A percentile compares a stretch with the other conserved stretches of the same genome.
These are phyloP conservation scores for Lithospermum erythrorhizon DNA, from an alignment of 257 asterid species.

Conservation along the genomic window DNA sequence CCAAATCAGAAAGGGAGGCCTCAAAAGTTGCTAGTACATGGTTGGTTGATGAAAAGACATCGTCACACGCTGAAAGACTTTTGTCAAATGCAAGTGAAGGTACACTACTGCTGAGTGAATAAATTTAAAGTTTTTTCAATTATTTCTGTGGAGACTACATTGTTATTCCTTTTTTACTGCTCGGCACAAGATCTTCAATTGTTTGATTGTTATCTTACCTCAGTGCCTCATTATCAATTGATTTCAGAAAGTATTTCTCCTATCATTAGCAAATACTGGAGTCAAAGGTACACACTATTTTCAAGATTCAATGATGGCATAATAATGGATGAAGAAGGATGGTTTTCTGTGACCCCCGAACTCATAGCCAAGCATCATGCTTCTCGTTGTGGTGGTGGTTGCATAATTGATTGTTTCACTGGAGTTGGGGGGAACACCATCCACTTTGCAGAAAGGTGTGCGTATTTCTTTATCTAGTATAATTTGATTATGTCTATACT, in stretches of 20 bases:
- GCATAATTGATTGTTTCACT: slow-evolving; percentile 65
- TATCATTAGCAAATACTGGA: slow-evolving; percentile 72
- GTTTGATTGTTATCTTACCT: slow-evolving; percentile 4
- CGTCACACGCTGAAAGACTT: neutral
- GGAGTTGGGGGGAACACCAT: slow-evolving; percentile 96
- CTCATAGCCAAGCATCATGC: slow-evolving; percentile 84
- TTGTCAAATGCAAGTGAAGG: slow-evolving; percentile 1
- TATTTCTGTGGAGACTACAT: neutral
- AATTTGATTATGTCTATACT: too few species aligned
- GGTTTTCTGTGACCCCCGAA: slow-evolving; percentile 97
- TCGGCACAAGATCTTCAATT: neutral
- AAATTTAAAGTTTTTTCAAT: neutral
- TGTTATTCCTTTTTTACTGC: neutral
- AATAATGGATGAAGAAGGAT: slow-evolving; percentile 94
- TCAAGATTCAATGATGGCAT: slow-evolving; percentile 69
- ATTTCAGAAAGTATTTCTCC: slow-evolving; percentile 35
- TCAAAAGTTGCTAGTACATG: slow-evolving; percentile 41
- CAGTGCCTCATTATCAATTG: slow-evolving; percentile 28
- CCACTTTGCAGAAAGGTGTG: slow-evolving; percentile 78
- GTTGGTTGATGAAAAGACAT: neutral
- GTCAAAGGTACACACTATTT: slow-evolving; percentile 66
- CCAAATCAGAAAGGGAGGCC: slow-evolving; percentile 23
- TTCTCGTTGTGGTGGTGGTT: slow-evolving; percentile 61
- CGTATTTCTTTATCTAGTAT: slow-evolving; percentile 1
- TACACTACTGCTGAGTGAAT: neutral